A percentile compares a stretch with the other conserved stretches of the same genome.
Conservation (phyloP, 176 grass and related monocot species). For the Pontederia crassipes region DNA sequence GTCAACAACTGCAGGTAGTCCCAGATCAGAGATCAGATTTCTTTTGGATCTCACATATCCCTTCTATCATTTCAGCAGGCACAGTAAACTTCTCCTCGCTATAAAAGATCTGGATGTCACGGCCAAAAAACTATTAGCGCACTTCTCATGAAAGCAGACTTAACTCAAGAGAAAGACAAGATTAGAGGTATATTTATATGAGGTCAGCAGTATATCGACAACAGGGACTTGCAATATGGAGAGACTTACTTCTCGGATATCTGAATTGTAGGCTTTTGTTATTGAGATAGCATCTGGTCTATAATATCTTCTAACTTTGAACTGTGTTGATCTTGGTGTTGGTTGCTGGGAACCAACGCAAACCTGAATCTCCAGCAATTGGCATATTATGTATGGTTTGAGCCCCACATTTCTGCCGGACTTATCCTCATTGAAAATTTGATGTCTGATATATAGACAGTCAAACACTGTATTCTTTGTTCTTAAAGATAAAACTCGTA, state of each 20-base stretch:
- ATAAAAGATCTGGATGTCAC: constrained; percentile 63
- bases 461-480: constrained; percentile 56
- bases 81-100: constrained; percentile 77
- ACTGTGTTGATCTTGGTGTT: constrained; percentile 43
- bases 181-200: too few relatives aligned
- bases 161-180: too few relatives aligned
- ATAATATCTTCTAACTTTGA: constrained; percentile 88
- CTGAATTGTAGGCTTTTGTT: constrained; percentile 77
- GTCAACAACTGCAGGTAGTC: constrained; percentile 60
- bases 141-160: too few relatives aligned
- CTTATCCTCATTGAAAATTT: constrained; percentile 49
- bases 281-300: constrained; percentile 84
- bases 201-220: neutral
- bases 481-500: constrained; percentile 58
- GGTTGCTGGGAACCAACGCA: constrained; percentile 35
- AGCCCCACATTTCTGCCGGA: constrained; percentile 84
- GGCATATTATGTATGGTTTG: constrained; percentile 76
- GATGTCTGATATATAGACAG: constrained; percentile 64
- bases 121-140: too few relatives aligned
- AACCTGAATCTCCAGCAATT: constrained; percentile 52
- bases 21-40: constrained; percentile 57
- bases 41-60: constrained; percentile 87
- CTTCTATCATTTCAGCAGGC: constrained; percentile 71
- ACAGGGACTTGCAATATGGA: neutral
- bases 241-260: constrained; percentile 80